A percentile compares a stretch with the other conserved stretches of the same genome.
phyloP scores from a whole-genome alignment of 345 rosid genomes.

The Aegle marmelos region DNA sequence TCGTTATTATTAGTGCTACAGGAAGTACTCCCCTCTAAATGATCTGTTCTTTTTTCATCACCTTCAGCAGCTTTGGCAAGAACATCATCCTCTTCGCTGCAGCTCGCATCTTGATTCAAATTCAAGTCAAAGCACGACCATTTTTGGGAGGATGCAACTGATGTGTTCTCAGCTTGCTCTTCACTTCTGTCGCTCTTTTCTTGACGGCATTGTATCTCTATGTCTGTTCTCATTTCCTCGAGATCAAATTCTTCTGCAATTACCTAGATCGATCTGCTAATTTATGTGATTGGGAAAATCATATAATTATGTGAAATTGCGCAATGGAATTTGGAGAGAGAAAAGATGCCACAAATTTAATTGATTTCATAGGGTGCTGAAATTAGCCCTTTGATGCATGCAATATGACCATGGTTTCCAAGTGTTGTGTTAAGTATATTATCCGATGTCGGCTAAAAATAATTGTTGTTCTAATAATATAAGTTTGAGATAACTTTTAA shows the following conservation, averaged over 20 bases:
- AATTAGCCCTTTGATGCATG: neutral
- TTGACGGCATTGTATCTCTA: slow-evolving; percentile 4
- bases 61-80: slow-evolving; percentile 11
- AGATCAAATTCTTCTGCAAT: neutral
- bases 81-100: slow-evolving; percentile 15
- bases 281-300: no score
- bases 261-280: neutral
- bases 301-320: neutral
- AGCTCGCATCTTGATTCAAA: slow-evolving; percentile 41
- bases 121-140: slow-evolving; percentile 41
- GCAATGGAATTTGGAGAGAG: neutral
- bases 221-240: slow-evolving; percentile 14
- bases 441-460: no score
- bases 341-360: neutral
- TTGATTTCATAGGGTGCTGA: neutral
- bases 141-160: slow-evolving; percentile 25
- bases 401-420: neutral
- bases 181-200: slow-evolving; percentile 18
- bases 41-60: slow-evolving; percentile 23
- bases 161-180: slow-evolving; percentile 25
- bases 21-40: slow-evolving; percentile 19
- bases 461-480: neutral
- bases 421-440: neutral
- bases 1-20: slow-evolving; percentile 17
- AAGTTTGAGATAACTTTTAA: no score